Evolutionary conservation across 768 basidiomycete species (phyloP), one percentile per base, ranked within the genome.

Genomic region (Chlorophyllum brunneum): DNA sequence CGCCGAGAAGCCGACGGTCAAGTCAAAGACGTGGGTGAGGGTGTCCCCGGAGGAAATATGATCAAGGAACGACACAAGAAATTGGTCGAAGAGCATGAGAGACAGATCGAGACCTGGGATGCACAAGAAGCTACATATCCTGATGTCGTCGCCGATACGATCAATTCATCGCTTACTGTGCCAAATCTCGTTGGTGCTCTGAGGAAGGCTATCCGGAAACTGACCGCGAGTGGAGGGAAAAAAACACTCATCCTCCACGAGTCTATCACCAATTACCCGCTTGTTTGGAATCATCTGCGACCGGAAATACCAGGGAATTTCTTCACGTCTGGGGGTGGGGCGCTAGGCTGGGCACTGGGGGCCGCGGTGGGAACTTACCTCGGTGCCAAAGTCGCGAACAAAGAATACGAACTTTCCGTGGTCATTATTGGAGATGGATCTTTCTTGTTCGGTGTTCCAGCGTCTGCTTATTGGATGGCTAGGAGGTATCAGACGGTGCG

Each of bases 381-480:
- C 4, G 85, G 77, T 0, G 72, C 66, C 2, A 57, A 63, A 15
- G 61, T 62, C 2, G 64, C 11, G 40, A 48, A 9, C 54, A 63
- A 65, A 6, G 55, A 62, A 4, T 71, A 76, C 42, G 82, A 88
- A n/a, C 62, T 88, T 36, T 70, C 82, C 6, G 73, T 78, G 1
- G 71, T 70, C 1, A 68, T 89, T 22, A 81, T 87, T 2, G 87
- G 87, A 0, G 87, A 89, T 59, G 87, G 87, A 0, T 79, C 78
- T 5, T 89, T 74, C 58, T 59, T 88, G 61, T 88, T 88, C 58
- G 75, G 81, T 0, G 79, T 83, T 0, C 87, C 86, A 0, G 74
- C 77, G 27, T 77, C 83, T 0, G 79, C 78, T 1, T 88, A 77
- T 64, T 88, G 87, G 87, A 86, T 88, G 65, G 85, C 87, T 1